Evolutionary conservation across 768 basidiomycete genomes (phyloP), one percentile per base, ranked within the genome.

Genomic region (Lactarius tabidus): DNA sequence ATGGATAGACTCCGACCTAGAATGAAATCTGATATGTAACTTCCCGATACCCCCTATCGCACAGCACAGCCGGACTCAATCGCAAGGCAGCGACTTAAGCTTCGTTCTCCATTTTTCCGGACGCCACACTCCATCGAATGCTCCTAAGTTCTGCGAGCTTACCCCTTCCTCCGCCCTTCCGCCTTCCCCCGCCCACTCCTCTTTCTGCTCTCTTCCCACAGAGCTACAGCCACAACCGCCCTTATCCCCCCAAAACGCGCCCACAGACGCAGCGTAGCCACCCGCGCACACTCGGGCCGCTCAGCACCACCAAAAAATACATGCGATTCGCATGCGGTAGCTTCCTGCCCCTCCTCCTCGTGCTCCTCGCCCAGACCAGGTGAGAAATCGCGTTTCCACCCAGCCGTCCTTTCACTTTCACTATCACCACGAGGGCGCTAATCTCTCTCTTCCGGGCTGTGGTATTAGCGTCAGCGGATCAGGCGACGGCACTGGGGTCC

Each of bases 321-420:
- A 65, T 65, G 64, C 64, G 57, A 51, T 41, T 65, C 20, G 55
- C n/a, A 18, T 31, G 55, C 6, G 45, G 64, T 48, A 51, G 29
- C 31, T 52, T 56, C 2, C 43, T 61, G 36, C 29, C 36, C 29
- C 38, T 57, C 18, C 8, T 41, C 58, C 41, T 61, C 52, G 38
- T 35, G 29, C 29, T 61, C 36, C 45, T 61, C 38, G 51, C 55
- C 45, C 48, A 52, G 12, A 35, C 55, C 6, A 52, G 55, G 64
- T 65, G 48, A 65, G 64, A 39, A 26, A 28, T 29, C 9, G 33
- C 41, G 1, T 23, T 20, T 60, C 23, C 33, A 8, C 31, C 29
- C 17, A 15, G 23, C 38, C 1, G 55, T 20, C 39, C 20, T 48
- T n/a, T n/a, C n/a, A n/a, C n/a, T n/a, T n/a, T 31, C 58, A 26